A percentile compares a stretch with the other conserved stretches of the same genome.
Conservation (phyloP, 495 filamentous ascomycete species). For the Staphylotrichum longicolle region DNA sequence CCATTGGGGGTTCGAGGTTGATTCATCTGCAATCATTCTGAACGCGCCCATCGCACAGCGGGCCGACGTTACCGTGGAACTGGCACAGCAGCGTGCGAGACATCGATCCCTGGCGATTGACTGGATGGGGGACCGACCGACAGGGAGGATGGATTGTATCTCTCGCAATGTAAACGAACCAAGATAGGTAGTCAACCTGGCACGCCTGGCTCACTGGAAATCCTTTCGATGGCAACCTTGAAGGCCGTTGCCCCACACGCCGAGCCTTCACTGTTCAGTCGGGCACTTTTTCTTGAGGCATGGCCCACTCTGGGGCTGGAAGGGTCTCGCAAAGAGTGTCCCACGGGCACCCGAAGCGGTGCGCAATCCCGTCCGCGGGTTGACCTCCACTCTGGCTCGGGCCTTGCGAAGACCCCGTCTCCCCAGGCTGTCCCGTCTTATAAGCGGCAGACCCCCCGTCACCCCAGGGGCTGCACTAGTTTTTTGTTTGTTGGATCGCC, state of each 20-base stretch:
- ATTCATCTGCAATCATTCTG: too few relatives aligned
- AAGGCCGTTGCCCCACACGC: not conserved
- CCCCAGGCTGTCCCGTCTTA: slow-evolving; percentile 15
- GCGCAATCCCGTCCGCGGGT: slow-evolving; percentile 12
- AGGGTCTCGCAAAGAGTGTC: not conserved
- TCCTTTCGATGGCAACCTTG: not conserved
- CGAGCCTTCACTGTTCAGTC: not conserved
- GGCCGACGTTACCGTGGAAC: too few relatives aligned
- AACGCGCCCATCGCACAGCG: too few relatives aligned
- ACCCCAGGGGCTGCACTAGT: not conserved
- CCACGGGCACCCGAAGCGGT: slow-evolving; percentile 2
- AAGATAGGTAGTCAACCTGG: too few relatives aligned
- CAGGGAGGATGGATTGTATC: too few relatives aligned
- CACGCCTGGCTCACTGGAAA: too few relatives aligned
- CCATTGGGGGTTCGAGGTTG: too few relatives aligned
- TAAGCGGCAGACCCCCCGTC: not conserved
- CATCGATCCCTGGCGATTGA: too few relatives aligned
- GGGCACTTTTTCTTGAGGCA: slow-evolving; percentile 11
- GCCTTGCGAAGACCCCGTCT: slow-evolving; percentile 25
- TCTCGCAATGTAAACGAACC: too few relatives aligned
- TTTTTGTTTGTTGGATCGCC: slow-evolving; percentile 4
- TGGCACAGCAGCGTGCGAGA: too few relatives aligned
- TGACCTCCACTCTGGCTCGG: slow-evolving; percentile 20
- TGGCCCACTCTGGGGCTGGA: not conserved
- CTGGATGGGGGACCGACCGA: too few relatives aligned